phyloP scores from a whole-genome alignment of 2,329 filamentous ascomycete genomes.

The Ophiostoma ulmi region DNA sequence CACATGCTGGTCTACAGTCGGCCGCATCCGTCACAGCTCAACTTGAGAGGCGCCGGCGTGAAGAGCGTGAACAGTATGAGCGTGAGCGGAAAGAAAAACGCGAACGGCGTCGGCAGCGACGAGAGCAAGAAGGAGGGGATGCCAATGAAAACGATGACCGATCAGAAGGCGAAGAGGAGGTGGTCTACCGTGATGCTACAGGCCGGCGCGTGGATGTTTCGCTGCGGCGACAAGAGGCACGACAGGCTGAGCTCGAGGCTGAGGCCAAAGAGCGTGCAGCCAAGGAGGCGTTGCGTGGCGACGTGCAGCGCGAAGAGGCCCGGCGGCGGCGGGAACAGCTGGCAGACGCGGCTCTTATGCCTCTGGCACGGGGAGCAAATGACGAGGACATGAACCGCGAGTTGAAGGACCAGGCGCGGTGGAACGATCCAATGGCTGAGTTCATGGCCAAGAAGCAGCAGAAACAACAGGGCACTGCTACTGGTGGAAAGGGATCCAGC shows the following conservation, averaged over 20 bases:
- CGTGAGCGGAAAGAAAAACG: conserved; percentile 27
- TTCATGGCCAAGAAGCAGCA: conserved; percentile 54
- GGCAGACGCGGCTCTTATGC: conserved; percentile 76
- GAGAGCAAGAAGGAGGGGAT: conserved; percentile 35
- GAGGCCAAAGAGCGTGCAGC: conserved; percentile 43
- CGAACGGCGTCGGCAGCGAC: conserved; percentile 34
- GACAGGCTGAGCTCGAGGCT: conserved; percentile 43
- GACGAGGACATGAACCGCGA: conserved; percentile 83
- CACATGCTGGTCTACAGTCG: conserved; percentile 79
- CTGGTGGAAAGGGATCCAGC: background rate
- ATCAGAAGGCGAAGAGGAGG: conserved; percentile 55
- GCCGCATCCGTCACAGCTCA: conserved; percentile 71
- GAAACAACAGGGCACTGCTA: conserved; percentile 20
- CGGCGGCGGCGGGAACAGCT: conserved; percentile 61
- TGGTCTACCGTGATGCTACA: conserved; percentile 91
- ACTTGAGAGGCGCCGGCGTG: conserved; percentile 51
- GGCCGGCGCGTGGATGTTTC: conserved; percentile 90
- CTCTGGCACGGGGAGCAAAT: conserved; percentile 72
- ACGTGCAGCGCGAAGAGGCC: conserved; percentile 71
- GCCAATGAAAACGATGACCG: conserved; percentile 40
- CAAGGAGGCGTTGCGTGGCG: conserved; percentile 69
- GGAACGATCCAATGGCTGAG: conserved; percentile 89
- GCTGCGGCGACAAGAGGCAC: conserved; percentile 82
- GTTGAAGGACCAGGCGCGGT: conserved; percentile 67
- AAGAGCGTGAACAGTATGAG: conserved; percentile 35